Conservation (phyloP, 106 monocot species). For the Narthecium ossifragum region DNA sequence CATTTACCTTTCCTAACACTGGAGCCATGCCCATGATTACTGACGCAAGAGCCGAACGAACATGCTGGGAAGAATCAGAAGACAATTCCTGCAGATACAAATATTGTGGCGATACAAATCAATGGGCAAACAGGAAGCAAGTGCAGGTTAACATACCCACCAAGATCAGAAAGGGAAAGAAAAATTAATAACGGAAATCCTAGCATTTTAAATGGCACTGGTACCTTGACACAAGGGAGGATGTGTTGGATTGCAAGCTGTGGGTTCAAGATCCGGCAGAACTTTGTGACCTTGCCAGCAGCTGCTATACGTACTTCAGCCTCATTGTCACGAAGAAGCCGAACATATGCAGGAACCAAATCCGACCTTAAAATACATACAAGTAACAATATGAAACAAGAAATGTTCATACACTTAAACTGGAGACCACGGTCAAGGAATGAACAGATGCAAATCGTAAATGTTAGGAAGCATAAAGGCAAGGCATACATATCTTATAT, state of each 20-base stretch:
- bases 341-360: slow-evolving; percentile 86
- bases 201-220: background rate
- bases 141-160: background rate
- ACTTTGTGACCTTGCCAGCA: slow-evolving; percentile 92
- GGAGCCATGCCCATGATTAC: slow-evolving; percentile 99
- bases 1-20: slow-evolving; percentile 90
- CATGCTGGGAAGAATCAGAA: slow-evolving; percentile 92
- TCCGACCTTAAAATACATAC: slow-evolving; percentile 47
- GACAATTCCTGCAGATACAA: slow-evolving; percentile 64
- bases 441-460: background rate
- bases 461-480: too few species aligned
- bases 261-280: slow-evolving; percentile 79
- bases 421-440: background rate
- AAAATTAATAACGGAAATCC: background rate
- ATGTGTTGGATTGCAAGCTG: slow-evolving; percentile 83
- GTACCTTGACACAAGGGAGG: slow-evolving; percentile 91
- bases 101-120: background rate
- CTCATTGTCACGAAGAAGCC: slow-evolving; percentile 93
- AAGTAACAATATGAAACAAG: background rate
- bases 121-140: background rate
- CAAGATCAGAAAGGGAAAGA: background rate
- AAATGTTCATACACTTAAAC: background rate
- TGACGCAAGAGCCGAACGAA: slow-evolving; percentile 88
- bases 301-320: slow-evolving; percentile 94
- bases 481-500: background rate